phyloP scores from a whole-genome alignment of 306 rosid genomes.

The Citrullus mucosospermus region DNA sequence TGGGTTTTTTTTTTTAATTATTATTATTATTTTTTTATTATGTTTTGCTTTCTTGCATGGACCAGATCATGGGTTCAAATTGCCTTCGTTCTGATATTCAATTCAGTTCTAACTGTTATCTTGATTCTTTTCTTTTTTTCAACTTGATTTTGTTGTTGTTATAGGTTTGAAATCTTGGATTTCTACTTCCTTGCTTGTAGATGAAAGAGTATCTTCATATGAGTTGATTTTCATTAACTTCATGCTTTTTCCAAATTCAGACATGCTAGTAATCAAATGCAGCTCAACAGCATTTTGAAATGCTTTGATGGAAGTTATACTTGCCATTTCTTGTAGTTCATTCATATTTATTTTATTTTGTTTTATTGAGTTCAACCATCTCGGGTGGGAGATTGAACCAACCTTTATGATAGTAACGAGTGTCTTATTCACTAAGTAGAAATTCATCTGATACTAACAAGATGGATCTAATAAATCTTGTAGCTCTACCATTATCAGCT shows the following conservation, averaged over 20 bases:
- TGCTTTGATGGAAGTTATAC: neutral
- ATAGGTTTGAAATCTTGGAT: neutral
- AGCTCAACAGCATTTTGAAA: neutral
- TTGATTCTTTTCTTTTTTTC: neutral
- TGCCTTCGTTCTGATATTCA: neutral
- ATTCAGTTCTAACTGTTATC: neutral
- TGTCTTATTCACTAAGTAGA: too few relatives aligned
- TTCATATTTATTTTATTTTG: too few relatives aligned
- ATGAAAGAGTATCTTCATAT: neutral
- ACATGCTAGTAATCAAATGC: neutral
- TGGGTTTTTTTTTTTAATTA: neutral
- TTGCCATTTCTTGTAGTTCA: too few relatives aligned
- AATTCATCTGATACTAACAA: too few relatives aligned
- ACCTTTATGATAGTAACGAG: too few relatives aligned
- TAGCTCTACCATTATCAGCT: neutral
- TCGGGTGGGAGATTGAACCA: too few relatives aligned
- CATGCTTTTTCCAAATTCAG: neutral
- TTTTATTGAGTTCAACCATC: too few relatives aligned
- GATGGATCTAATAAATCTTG: neutral
- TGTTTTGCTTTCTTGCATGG: slow-evolving; percentile 1
- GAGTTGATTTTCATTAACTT: neutral
- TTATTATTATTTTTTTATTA: neutral
- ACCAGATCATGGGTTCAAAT: neutral
- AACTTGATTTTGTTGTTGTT: neutral
- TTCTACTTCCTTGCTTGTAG: neutral